Base-by-base conservation (phyloP, 75 land plant genomes). In the Pinus albicaulis region DNA sequence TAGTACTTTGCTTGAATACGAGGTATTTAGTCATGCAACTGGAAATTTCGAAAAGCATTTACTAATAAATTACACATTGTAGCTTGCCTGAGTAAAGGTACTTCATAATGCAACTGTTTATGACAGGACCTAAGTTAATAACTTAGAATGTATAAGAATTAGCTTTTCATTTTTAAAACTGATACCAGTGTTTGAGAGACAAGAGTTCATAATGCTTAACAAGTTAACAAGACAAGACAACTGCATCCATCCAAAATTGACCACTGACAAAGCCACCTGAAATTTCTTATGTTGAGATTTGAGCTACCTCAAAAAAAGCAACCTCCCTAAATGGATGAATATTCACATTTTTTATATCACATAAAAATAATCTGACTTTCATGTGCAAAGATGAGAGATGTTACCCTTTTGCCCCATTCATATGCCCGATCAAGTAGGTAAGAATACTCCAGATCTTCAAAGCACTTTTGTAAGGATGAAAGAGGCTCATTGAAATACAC, bases 401-500 rank as follows among this genome's bases (percentile, higher is more conserved):
- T 83, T 81, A 94, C 98, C 87, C 76, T 82, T 76, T 85, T 92
- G 70, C 98, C 98, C 86, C 85, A 92, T 84, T 89, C 95, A 72
- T 80, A 76, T 31, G 98, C 98, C 26, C 77, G 89, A 81, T 94
- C 98, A 78, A 94, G 83, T 61, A 94, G 76, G 76, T 90, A 80
- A 2, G 98, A 92, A 72, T 94, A 90, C 57, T 94, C 98, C 82
- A 94, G 59, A 71, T 94, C 98, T 75, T 94, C 95, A 85, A 90
- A 94, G 75, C 98, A 94, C 76, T 94, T 94, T 76, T 94, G 95
- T 41, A 94, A 78, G 14, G 98, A 90, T 20, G 95, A 94, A 14
- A 94, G 77, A 62, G 98, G 98, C 79, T 94, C 98, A 76, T 94
- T 92, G 84, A 94, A 94, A 71, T 94, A 94, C 59, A 94, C 98